Base-by-base conservation (phyloP, 2,329 filamentous ascomycete genomes). In the Phialophora chinensis region DNA sequence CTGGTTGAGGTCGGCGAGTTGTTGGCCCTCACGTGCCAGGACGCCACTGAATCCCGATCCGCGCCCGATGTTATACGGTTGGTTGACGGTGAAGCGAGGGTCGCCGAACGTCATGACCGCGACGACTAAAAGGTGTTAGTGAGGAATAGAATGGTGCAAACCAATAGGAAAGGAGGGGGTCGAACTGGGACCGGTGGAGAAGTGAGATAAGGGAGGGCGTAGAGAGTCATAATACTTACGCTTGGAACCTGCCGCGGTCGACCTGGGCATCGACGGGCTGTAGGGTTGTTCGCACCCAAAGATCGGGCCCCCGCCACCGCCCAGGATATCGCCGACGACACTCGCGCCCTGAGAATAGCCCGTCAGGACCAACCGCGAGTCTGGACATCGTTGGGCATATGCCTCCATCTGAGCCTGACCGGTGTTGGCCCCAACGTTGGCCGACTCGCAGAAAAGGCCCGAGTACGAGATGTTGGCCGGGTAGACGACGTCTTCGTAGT, bases 281-380 rank as follows among this genome's bases (percentile, higher is more conserved):
- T 2, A 31, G n/a, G 59, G 8, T 52, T 68, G 66, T 4, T 63
- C 17, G 27, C 66, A 68, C 14, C 63, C 66, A 66, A 68, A 68
- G 20, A 68, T 33, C n/a, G 44, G 8, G 1, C 69, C 70, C 2
- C 74, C 74, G 6, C 73, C 73, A n/a, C 75, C 75, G 42, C 72
- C 73, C 53, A 77, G 58, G 14, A 72, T 69, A 66, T 77, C 75
- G 2, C 73, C 73, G 55, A 76, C 70, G 27, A 77, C 66, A 57
- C 74, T 71, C 2, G 72, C 75, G 1, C 75, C 75, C 63, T 77
- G 75, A 12, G 74, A 76, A 65, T 76, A 77, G 11, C 75, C 75
- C 33, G 73, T 14, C 31, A 77, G 60, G 7, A 76, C 73, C 14
- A 77, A 66, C 62, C 73, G 73, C 20, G 74, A 69, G 42, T 68